These are phyloP conservation scores for Dryas integrifolia DNA, from an alignment of 331 rosid species.

Conservation along the genomic window DNA sequence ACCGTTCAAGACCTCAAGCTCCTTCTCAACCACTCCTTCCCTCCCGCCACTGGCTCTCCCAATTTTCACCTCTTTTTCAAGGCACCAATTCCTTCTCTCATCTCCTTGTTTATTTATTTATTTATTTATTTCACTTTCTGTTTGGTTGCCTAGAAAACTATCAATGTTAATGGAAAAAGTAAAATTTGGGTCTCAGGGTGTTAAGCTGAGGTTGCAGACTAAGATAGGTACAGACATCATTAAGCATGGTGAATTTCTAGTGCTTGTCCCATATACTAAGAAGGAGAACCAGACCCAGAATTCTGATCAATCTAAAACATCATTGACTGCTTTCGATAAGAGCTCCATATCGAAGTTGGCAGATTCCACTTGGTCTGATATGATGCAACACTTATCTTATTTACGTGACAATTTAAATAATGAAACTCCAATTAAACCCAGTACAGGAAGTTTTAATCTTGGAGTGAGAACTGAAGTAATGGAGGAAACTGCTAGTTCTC, in stretches of 20 bases:
- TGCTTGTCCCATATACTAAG: constrained; percentile 62
- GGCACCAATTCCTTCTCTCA: constrained; percentile 31
- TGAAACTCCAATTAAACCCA: constrained; percentile 11
- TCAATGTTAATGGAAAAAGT: too few species aligned
- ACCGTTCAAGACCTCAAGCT: constrained; percentile 64
- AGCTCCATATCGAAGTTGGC: constrained; percentile 52
- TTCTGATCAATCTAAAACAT: constrained; percentile 27
- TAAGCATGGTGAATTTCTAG: constrained; percentile 55
- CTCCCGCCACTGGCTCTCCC: constrained; percentile 54
- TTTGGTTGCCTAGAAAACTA: neutral
- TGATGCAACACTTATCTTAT: constrained; percentile 65
- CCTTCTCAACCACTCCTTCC: constrained; percentile 54
- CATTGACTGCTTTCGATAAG: constrained; percentile 19
- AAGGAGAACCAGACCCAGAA: constrained; percentile 36
- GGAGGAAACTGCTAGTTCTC: constrained; percentile 18
- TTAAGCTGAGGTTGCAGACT: constrained; percentile 56
- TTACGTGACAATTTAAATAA: constrained; percentile 28
- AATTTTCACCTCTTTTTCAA: constrained; percentile 75
- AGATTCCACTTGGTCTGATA: constrained; percentile 60
- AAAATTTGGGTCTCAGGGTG: constrained; percentile 49
- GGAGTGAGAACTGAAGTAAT: constrained; percentile 27
- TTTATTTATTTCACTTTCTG: neutral
- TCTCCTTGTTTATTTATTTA: neutral
- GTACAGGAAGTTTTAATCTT: constrained; percentile 14
- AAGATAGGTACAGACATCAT: constrained; percentile 30